A percentile compares a stretch with the other conserved stretches of the same genome.
These are phyloP conservation scores for Alternaria alternata DNA, from an alignment of 2,329 filamentous ascomycete genomes.

Conservation along the genomic window DNA sequence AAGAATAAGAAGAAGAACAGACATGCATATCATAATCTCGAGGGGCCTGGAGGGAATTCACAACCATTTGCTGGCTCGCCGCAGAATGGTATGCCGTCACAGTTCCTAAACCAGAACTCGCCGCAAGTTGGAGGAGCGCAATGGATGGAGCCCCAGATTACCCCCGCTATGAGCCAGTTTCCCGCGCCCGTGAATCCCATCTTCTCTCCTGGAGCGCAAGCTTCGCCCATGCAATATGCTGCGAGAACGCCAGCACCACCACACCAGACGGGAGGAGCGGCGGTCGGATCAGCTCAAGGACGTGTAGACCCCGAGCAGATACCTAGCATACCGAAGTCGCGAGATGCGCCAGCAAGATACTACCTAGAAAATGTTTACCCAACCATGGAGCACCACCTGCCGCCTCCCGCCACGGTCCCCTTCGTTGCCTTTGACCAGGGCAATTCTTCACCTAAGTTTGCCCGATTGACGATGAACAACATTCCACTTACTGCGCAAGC, in stretches of 20 bases:
- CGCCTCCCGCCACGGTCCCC: constrained; percentile 85
- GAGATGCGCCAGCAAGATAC: constrained; percentile 82
- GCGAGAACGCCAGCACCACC: constrained; percentile 38
- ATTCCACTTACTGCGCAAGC: constrained; percentile 86
- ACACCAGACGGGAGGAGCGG: constrained; percentile 39
- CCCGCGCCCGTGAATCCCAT: constrained; percentile 63
- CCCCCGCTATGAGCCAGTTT: constrained; percentile 66
- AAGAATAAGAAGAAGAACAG: constrained; percentile 89
- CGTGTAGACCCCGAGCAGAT: constrained; percentile 91
- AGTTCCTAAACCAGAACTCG: constrained; percentile 64
- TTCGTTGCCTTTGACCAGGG: constrained; percentile 97
- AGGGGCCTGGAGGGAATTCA: constrained; percentile 71
- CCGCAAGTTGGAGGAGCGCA: constrained; percentile 46
- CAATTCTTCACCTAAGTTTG: constrained; percentile 94
- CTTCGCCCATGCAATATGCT: constrained; percentile 49
- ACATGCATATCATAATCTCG: constrained; percentile 89
- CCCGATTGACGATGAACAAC: constrained; percentile 89
- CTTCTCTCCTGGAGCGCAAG: constrained; percentile 55
- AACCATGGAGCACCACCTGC: constrained; percentile 92
- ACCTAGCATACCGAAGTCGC: constrained; percentile 85
- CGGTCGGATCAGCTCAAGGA: constrained; percentile 70
- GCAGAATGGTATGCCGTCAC: constrained; percentile 62
- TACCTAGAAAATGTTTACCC: constrained; percentile 90
- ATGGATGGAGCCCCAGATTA: constrained; percentile 54
- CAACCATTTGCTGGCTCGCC: constrained; percentile 75